Evolutionary conservation across 1,139 yeast genomes (phyloP).

Genomic region (Candida glucosophila): DNA sequence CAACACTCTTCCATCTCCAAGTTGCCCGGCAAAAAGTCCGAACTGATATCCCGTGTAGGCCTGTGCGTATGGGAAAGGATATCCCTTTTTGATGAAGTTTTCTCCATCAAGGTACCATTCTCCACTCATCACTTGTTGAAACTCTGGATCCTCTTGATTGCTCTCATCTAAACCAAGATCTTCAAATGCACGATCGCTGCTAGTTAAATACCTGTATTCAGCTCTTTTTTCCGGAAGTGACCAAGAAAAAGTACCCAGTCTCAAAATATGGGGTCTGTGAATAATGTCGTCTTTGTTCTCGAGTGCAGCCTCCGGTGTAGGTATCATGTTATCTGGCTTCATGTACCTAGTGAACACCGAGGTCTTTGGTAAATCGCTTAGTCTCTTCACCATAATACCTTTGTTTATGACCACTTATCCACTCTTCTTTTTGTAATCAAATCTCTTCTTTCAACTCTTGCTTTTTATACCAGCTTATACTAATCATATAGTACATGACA

Average conservation of each 20-base stretch:
- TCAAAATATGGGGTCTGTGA: conserved; percentile 50
- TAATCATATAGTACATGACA: too few species aligned
- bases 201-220: conserved; percentile 45
- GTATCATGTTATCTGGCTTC: conserved; percentile 53
- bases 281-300: conserved; percentile 25
- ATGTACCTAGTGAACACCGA: conserved; percentile 43
- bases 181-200: conserved; percentile 51
- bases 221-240: conserved; percentile 56
- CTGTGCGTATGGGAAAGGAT: conserved; percentile 77
- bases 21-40: conserved; percentile 93
- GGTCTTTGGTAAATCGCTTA: conserved; percentile 26
- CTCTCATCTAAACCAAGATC: conserved; percentile 48
- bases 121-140: conserved; percentile 57
- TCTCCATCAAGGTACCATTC: conserved; percentile 24
- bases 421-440: too few species aligned
- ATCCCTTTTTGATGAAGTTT: conserved; percentile 22
- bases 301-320: conserved; percentile 42
- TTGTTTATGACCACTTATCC: too few species aligned
- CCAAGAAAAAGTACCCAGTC: conserved; percentile 64
- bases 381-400: not conserved
- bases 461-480: too few species aligned
- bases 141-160: conserved; percentile 34
- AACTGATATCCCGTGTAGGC: conserved; percentile 96
- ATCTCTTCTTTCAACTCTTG: too few species aligned
- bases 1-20: conserved; percentile 91